These are phyloP conservation scores for Podospora pseudopauciseta DNA, from an alignment of 495 filamentous ascomycete genomes.

Conservation along the genomic window DNA sequence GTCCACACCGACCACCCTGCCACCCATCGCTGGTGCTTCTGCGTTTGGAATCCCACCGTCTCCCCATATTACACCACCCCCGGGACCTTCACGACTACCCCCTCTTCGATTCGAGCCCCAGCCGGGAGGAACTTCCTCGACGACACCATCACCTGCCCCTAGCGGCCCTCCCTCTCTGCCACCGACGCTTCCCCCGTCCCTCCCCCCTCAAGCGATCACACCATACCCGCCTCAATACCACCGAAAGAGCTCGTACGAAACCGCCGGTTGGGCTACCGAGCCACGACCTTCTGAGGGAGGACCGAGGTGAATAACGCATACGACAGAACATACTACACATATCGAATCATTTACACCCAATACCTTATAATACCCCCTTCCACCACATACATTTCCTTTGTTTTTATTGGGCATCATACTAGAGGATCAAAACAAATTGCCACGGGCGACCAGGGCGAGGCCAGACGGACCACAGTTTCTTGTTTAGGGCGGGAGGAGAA, in stretches of 20 bases:
- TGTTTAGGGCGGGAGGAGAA: not conserved
- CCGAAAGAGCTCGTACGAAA: conserved; percentile 27
- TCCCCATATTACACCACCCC: conserved; percentile 37
- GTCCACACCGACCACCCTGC: conserved; percentile 32
- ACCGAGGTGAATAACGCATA: conserved; percentile 6
- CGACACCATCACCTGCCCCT: conserved; percentile 25
- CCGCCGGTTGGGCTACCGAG: conserved; percentile 43
- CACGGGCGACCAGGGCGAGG: not conserved
- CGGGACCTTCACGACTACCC: conserved; percentile 40
- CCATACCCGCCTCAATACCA: conserved; percentile 7
- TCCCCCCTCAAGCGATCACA: not conserved
- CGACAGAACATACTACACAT: not conserved
- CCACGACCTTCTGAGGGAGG: conserved; percentile 28
- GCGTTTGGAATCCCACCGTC: conserved; percentile 38
- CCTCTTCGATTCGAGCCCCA: conserved; percentile 43
- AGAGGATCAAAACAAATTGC: not conserved
- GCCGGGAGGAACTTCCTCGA: conserved; percentile 19
- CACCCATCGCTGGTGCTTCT: conserved; percentile 30
- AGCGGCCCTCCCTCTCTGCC: conserved; percentile 14
- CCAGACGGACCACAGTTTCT: not conserved
- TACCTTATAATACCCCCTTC: not conserved
- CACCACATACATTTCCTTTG: not conserved
- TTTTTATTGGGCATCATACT: not conserved
- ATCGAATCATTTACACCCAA: not conserved
- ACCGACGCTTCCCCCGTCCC: conserved; percentile 13